phyloP scores from a whole-genome alignment of 1,139 yeast genomes.

The Waltiozyma sp. region DNA sequence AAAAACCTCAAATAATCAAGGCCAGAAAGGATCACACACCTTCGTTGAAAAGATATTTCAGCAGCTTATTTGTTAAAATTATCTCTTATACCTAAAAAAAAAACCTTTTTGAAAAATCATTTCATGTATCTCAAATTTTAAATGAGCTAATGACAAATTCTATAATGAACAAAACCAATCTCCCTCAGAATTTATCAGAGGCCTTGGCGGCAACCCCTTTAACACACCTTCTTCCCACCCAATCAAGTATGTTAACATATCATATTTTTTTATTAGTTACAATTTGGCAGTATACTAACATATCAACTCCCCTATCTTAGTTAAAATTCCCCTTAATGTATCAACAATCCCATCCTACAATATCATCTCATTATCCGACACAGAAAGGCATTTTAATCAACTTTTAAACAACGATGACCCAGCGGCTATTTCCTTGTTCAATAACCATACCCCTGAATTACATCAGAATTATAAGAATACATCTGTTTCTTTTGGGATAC shows the following conservation, averaged over 20 bases:
- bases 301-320: background rate
- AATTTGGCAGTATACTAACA: background rate
- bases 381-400: background rate
- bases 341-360: background rate
- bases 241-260: constrained; percentile 20
- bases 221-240: constrained; percentile 25
- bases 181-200: constrained; percentile 15
- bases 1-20: no score
- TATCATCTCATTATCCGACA: no score
- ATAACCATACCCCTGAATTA: background rate
- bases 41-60: no score
- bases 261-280: no score
- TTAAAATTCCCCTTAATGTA: background rate
- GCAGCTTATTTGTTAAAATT: no score
- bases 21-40: no score
- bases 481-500: constrained; percentile 1
- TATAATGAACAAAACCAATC: constrained; percentile 1
- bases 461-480: background rate
- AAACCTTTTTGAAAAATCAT: no score
- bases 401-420: background rate
- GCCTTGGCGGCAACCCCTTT: constrained; percentile 25
- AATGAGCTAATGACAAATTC: background rate
- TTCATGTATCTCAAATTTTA: background rate
- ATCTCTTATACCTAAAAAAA: no score
- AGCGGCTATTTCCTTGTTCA: background rate